Base-by-base conservation (phyloP, 495 filamentous ascomycete species). In the Bathelium albidoporum region DNA sequence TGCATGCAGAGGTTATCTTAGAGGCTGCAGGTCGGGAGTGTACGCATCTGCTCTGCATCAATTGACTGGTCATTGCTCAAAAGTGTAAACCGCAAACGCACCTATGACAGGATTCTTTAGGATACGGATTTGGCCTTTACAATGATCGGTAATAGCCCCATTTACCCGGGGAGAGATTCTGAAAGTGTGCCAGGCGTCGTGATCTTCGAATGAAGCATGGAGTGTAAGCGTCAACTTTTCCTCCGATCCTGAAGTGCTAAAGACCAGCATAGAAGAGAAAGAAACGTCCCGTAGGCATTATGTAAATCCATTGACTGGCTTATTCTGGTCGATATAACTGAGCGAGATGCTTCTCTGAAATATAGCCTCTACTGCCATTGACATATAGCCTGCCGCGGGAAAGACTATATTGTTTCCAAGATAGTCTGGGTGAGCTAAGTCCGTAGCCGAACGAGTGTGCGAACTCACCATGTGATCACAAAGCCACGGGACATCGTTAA, bases 401-500 rank as follows among this genome's bases (percentile, higher is more conserved):
- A 49, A 49, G 11, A 49, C 44, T 16, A 49, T 49, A n/a, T 49
- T n/a, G 5, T 22, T 20, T 16, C 44, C 44, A 49, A 49, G 9
- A 10, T 49, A n/a, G 9, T n/a, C 14, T 5, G 12, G 44, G 20
- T 49, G 20, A 49, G 44, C 44, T 5, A 20, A 5, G 14, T 49
- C 5, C 18, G 18, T 22, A 12, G 5, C 5, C 5, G 12, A n/a
- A 16, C 5, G 9, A 5, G 20, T 49, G 9, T 49, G 11, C 14
- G 20, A 49, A 49, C 44, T 28, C n/a, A 65, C 49, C 22, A 36
- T 62, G 70, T 85, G 83, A 41, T 83, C 80, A 14, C 71, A 61
- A 1, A 85, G 60, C 83, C 82, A 87, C 0, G 81, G 80, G 0
- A 79, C 65, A 58, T 86, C 81, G 16, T 74, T 71, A 0, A 78